Base-by-base conservation (phyloP, 805 yeast genomes). In the Candida maesae region DNA sequence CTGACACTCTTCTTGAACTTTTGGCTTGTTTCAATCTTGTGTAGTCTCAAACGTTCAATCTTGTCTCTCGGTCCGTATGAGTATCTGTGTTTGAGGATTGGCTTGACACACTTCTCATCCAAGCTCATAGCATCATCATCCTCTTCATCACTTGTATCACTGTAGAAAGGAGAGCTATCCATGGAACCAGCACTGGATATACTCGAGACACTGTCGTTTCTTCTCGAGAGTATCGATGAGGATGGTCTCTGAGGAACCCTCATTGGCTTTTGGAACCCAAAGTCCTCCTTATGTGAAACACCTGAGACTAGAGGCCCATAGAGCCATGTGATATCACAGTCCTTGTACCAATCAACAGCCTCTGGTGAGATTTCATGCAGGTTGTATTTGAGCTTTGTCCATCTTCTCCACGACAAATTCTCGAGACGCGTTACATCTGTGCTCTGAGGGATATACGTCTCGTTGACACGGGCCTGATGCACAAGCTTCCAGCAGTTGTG, bases 351-450 rank as follows among this genome's bases (percentile, higher is more conserved):
- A 63, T 93, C 90, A 40, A 91, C 82, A 21, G 73, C 72, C 47
- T 86, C 84, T 2, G 99, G 98, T 19, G 88, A 74, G 9, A 88
- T 78, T 11, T 78, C 69, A 21, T 67, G 60, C 34, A 81, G 63
- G 20, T 78, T 70, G 49, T 76, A 73, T 51, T 83, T 75, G 38
- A 85, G 72, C 64, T 90, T 89, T 12, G 91, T 84, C 97, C 97
- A 91, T 15, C 95, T 88, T 58, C 98, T 74, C 97, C 97, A 91
- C 36, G 86, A 73, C 13, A 96, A 91, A 55, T 85, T 85, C 56
- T 85, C 90, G 33, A 85, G 66, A 35, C 95, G 64, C 23, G 58
- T 47, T 26, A 65, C 47, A 40, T 66, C 65, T 48, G 55, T 65
- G 50, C 50, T 64, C 56, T 25, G 56, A 41, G 48, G 71, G 52